Evolutionary conservation across 768 basidiomycete genomes (phyloP).

Genomic region (Dacryopinax primogenitus): DNA sequence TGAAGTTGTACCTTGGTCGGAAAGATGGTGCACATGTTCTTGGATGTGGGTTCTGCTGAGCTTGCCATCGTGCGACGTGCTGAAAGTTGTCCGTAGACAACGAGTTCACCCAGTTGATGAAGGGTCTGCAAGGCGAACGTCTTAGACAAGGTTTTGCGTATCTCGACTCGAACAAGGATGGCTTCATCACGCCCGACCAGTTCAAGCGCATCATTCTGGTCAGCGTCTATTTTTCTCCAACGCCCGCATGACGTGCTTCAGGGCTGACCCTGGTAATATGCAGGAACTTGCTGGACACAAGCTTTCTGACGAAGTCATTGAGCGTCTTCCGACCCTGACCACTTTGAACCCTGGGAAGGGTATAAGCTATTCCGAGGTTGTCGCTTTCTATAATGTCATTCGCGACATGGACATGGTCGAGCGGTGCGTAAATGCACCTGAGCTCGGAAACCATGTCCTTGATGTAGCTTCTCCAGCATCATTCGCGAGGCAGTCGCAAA

Average conservation of each 20-base stretch:
- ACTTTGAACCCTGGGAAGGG: constrained; percentile 76
- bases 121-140: constrained; percentile 94
- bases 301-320: constrained; percentile 83
- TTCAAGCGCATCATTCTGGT: constrained; percentile 93
- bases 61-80: constrained; percentile 9
- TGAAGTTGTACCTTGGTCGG: constrained; percentile 89
- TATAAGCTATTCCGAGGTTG: constrained; percentile 92
- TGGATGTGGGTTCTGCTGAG: constrained; percentile 50
- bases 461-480: constrained; percentile 37
- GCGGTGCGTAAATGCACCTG: constrained; percentile 35
- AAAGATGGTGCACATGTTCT: constrained; percentile 81
- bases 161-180: constrained; percentile 80
- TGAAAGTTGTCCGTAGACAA: constrained; percentile 44
- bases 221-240: constrained; percentile 28
- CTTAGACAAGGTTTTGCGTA: constrained; percentile 90
- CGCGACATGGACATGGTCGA: constrained; percentile 98
- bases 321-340: constrained; percentile 82
- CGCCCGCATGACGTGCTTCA: too few relatives aligned
- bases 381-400: constrained; percentile 94
- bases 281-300: constrained; percentile 97
- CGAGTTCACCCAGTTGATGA: constrained; percentile 98
- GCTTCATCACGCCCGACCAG: constrained; percentile 84
- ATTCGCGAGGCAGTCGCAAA: constrained; percentile 81
- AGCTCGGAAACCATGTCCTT: constrained; percentile 9
- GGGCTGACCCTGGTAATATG: neutral